Base-by-base conservation (phyloP, 352 stramenopile species). In the Globisporangium cylindrosporum region DNA sequence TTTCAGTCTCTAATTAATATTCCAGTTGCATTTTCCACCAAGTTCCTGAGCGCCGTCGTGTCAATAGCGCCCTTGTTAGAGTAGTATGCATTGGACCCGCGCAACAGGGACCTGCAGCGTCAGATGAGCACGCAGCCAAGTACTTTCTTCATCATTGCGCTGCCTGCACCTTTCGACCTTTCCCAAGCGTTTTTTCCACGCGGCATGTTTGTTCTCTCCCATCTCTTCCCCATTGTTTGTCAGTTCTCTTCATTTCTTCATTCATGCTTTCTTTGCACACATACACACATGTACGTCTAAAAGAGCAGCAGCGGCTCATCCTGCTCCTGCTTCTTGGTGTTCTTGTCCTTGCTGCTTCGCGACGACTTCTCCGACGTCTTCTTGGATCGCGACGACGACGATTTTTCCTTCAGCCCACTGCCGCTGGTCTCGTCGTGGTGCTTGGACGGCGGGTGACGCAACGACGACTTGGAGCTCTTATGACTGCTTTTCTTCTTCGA, bases 291-390 rank as follows among this genome's bases (percentile, higher is more conserved):
- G 32, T 25, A 62, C 59, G 66, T 86, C 78, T 93, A 94, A 85
- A 94, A 91, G 46, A 94, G 78, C 70, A 94, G 67, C 67, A 94
- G 75, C 54, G 81, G 80, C 72, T 92, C 79, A 63, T 81, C 83
- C 69, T 76, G 74, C 36, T 73, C 59, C 55, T 73, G 68, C 46
- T 67, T 73, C 64, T 72, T 77, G 62, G 74, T 68, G 38, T 87
- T 76, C 48, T 76, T 72, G 51, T 77, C 61, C 55, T 59, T 74
- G 29, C 29, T 66, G 25, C 62, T 66, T 27, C 54, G 68, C 56
- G 56, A 56, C 49, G 49, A 49, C 34, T 69, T 68, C 56, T 83
- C 78, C 68, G 69, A 65, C 56, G 81, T 78, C 70, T 83, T 84
- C 73, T 91, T 92, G 15, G 75, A 78, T 15, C 49, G 46, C 51